Percentiles rank a stretch among this genome's conserved stretches.
Evolutionary conservation across 2,329 filamentous ascomycete genomes (phyloP).

Genomic region (Aspergillus phoenicis): DNA sequence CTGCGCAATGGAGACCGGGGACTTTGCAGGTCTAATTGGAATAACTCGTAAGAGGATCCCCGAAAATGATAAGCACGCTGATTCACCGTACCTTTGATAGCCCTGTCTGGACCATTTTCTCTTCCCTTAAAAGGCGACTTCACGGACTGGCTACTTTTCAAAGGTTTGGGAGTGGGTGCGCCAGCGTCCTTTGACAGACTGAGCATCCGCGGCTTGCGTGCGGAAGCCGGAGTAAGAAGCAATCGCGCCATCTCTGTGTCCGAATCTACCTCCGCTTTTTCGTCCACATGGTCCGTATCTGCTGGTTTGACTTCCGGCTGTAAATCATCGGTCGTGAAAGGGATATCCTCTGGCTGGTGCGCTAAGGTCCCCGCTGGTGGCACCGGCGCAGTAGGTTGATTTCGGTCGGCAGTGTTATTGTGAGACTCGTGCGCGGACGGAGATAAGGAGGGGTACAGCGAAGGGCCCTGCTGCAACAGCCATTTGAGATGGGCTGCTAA

Average conservation of each 20-base stretch:
- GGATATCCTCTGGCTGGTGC: conserved; percentile 11
- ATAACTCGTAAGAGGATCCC: conserved; percentile 9
- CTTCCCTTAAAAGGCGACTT: conserved; percentile 14
- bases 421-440: conserved; percentile 30
- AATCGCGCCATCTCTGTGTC: conserved; percentile 49
- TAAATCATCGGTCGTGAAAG: conserved; percentile 17
- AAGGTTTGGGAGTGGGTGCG: conserved; percentile 23
- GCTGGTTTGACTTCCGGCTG: conserved; percentile 8
- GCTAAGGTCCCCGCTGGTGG: conserved; percentile 10
- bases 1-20: conserved; percentile 25
- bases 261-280: conserved; percentile 29
- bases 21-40: conserved; percentile 19
- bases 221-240: conserved; percentile 44
- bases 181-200: conserved; percentile 30
- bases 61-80: background rate
- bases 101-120: conserved; percentile 9
- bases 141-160: conserved; percentile 21
- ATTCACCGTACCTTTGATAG: conserved; percentile 29
- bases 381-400: conserved; percentile 7
- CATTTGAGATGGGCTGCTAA: conserved; percentile 49
- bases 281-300: conserved; percentile 26
- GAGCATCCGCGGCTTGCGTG: conserved; percentile 44
- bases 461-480: conserved; percentile 47
- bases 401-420: conserved; percentile 16
- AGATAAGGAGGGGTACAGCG: conserved; percentile 36